Evolutionary conservation across 306 rosid genomes (phyloP).

Genomic region (Trichosanthes cucumerina): DNA sequence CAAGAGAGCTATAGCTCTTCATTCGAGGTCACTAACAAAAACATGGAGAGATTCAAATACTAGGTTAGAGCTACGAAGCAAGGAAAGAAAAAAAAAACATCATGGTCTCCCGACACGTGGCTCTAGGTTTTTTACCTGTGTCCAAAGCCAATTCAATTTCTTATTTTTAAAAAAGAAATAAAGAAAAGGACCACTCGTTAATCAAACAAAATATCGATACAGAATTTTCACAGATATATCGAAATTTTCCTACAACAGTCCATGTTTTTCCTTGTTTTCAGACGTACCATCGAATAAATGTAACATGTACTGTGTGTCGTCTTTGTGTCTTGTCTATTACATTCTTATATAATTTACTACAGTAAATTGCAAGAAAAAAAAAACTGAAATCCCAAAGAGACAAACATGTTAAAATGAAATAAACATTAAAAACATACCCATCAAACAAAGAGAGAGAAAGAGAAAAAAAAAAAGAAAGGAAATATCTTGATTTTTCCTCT

Average conservation of each 20-base stretch:
- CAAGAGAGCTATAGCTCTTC: neutral
- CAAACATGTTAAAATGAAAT: neutral
- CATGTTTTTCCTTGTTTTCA: neutral
- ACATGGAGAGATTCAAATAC: conserved; percentile 6
- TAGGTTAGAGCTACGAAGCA: conserved; percentile 11
- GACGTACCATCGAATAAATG: neutral
- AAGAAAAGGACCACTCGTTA: neutral
- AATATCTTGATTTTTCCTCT: neutral
- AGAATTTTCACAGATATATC: neutral
- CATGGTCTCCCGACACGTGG: conserved; percentile 13
- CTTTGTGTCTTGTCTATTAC: neutral
- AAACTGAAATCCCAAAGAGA: neutral
- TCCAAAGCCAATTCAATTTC: neutral
- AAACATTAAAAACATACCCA: neutral
- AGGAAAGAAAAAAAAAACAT: neutral
- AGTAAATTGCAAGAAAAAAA: neutral
- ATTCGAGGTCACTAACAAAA: conserved; percentile 1
- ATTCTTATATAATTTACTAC: neutral
- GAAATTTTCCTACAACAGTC: neutral
- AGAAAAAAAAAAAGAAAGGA: neutral
- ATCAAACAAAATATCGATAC: neutral
- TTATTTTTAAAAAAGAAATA: neutral
- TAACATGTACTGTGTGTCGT: neutral
- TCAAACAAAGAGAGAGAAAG: neutral
- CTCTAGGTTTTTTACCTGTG: conserved; percentile 4